Percentiles rank a stretch among this genome's conserved stretches.
Evolutionary conservation across 306 rosid genomes (phyloP).

Genomic region (Lathyrus oleraceus): DNA sequence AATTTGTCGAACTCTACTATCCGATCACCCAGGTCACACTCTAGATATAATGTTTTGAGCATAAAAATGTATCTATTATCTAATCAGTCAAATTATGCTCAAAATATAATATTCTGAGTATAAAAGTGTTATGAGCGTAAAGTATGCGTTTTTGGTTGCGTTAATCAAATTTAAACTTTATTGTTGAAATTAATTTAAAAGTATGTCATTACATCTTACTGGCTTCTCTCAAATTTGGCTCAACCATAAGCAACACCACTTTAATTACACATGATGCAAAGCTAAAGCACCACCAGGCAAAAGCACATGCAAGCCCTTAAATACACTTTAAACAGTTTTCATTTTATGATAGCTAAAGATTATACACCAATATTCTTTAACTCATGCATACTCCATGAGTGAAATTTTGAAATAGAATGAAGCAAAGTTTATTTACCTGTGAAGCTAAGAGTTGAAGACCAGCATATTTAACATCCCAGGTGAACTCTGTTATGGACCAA

Average conservation of each 20-base stretch:
- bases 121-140: too few relatives aligned
- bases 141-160: too few relatives aligned
- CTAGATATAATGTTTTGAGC: too few relatives aligned
- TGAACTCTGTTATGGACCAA: slow-evolving; percentile 96
- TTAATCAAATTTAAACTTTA: not conserved
- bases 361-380: slow-evolving; percentile 50
- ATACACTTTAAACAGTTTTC: slow-evolving; percentile 21
- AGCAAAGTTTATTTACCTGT: slow-evolving; percentile 2
- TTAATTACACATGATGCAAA: slow-evolving; percentile 34
- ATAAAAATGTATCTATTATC: too few relatives aligned
- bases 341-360: slow-evolving; percentile 24
- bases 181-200: not conserved
- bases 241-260: slow-evolving; percentile 39
- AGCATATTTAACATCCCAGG: slow-evolving; percentile 98
- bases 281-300: slow-evolving; percentile 40
- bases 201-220: not conserved
- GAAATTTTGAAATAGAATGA: slow-evolving; percentile 25
- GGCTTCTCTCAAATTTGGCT: slow-evolving; percentile 18
- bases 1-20: not conserved
- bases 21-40: too few relatives aligned
- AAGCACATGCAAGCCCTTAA: slow-evolving; percentile 54
- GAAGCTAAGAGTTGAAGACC: slow-evolving; percentile 84
- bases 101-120: too few relatives aligned
- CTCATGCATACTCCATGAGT: slow-evolving; percentile 36
- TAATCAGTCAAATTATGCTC: too few relatives aligned